Base-by-base conservation (phyloP, 139 green algal species). In the Coelastrella sp. region DNA sequence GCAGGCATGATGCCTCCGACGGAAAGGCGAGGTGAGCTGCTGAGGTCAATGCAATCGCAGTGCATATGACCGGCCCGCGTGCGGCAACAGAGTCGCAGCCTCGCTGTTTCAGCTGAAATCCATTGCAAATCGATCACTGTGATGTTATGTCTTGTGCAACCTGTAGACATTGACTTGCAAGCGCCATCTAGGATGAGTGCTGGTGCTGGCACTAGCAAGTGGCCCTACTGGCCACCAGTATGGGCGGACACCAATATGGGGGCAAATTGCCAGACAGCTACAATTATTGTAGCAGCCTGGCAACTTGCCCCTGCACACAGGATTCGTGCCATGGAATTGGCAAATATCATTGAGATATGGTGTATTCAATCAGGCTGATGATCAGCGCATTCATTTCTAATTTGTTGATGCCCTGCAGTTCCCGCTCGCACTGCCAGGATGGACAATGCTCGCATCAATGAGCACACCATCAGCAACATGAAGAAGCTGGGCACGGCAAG, bases 1-100 rank as follows among this genome's bases (percentile, higher is more conserved):
- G 80, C 80, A 75, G 59, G 35, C 17, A 57, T 74, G 59, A 59
- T 74, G 22, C 79, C 79, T 27, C 79, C 79, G 15, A 84, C 79
- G 12, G 79, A 84, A 14, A 84, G 79, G 57, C 72, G 56, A 35
- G 79, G 79, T 84, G 15, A 27, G 79, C 9, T 76, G 68, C 15
- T 76, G n/a, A 24, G 15, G 12, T 70, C 5, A 70, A 70, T 22
- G 12, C 68, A 27, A 80, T 17, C 60, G 74, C 4, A 58, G n/a
- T 59, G 25, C 7, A 17, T 19, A 58, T 20, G 12, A 72, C 12
- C 63, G 15, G 63, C 63, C 12, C 1, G 63, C 63, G n/a, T 58
- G 73, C 20, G 56, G 73, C 73, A 57, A 9, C 22, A 56, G 73
- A 49, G 15, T 17, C n/a, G n/a, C n/a, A n/a, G n/a, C n/a, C n/a